Conservation (phyloP, 2,329 filamentous ascomycete species). For the Xylaria sp. region DNA sequence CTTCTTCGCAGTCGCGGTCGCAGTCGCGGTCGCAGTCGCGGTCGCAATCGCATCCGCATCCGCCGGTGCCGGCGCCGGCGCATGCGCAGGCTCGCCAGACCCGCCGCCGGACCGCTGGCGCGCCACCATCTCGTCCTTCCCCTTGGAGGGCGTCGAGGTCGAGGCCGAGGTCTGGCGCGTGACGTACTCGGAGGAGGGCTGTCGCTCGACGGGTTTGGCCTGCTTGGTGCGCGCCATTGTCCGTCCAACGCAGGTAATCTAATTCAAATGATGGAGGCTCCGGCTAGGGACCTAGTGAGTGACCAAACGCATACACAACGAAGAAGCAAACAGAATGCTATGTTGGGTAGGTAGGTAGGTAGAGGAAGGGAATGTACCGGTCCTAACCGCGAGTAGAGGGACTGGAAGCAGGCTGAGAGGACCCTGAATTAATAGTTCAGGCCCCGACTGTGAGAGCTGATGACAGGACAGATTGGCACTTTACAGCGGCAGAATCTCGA, state of each 20-base stretch:
- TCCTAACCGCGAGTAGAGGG: neutral
- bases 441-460: constrained; percentile 8
- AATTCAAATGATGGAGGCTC: neutral
- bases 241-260: too few relatives aligned
- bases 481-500: constrained; percentile 33
- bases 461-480: constrained; percentile 36
- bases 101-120: constrained; percentile 32
- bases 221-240: constrained; percentile 75
- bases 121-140: constrained; percentile 37
- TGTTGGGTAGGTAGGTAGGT: neutral
- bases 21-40: too few relatives aligned
- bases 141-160: constrained; percentile 30
- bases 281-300: neutral
- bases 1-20: constrained; percentile 39
- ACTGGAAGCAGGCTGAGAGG: neutral
- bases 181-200: constrained; percentile 68
- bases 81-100: constrained; percentile 13
- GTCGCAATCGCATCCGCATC: too few relatives aligned
- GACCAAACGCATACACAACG: neutral
- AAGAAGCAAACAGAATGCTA: too few relatives aligned
- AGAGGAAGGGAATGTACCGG: neutral
- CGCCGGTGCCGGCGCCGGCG: constrained; percentile 7
- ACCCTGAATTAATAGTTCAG: neutral
- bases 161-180: constrained; percentile 31
- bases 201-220: constrained; percentile 64